A percentile compares a stretch with the other conserved stretches of the same genome.
These are phyloP conservation scores for Leccinum obscurum DNA, from an alignment of 768 basidiomycete genomes.

Conservation along the genomic window DNA sequence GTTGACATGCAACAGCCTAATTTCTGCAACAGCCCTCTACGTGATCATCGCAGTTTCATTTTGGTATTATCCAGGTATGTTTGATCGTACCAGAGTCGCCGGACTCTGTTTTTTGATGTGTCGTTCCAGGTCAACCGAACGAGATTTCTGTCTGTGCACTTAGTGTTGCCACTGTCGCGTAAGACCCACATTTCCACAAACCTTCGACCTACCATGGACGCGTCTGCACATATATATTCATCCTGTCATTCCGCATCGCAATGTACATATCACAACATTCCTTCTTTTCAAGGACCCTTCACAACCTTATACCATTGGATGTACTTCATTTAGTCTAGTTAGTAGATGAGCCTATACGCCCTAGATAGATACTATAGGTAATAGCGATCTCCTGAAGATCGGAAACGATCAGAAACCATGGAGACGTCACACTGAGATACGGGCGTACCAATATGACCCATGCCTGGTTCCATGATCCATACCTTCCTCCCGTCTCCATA, in stretches of 20 bases:
- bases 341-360: conserved; percentile 6
- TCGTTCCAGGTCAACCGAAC: conserved; percentile 26
- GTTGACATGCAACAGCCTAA: conserved; percentile 1
- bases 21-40: conserved; percentile 52
- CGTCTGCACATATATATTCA: conserved; percentile 1
- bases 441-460: conserved; percentile 79
- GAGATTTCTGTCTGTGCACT: conserved; percentile 19
- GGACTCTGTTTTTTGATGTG: not conserved
- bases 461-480: conserved; percentile 85
- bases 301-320: conserved; percentile 2
- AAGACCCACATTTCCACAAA: not conserved
- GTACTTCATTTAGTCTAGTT: conserved; percentile 1
- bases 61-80: conserved; percentile 55
- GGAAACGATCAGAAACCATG: not conserved
- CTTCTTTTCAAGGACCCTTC: conserved; percentile 16
- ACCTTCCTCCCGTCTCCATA: conserved; percentile 60
- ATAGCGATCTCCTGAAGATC: conserved; percentile 40
- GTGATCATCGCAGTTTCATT: conserved; percentile 69
- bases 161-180: not conserved
- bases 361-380: conserved; percentile 29
- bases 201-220: conserved; percentile 10
- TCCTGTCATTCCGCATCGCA: conserved; percentile 10
- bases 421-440: not conserved
- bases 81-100: not conserved
- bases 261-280: conserved; percentile 13